Evolutionary conservation across 2,329 filamentous ascomycete genomes (phyloP), one percentile per base, ranked within the genome.

Genomic region (Anthostomella pinea): DNA sequence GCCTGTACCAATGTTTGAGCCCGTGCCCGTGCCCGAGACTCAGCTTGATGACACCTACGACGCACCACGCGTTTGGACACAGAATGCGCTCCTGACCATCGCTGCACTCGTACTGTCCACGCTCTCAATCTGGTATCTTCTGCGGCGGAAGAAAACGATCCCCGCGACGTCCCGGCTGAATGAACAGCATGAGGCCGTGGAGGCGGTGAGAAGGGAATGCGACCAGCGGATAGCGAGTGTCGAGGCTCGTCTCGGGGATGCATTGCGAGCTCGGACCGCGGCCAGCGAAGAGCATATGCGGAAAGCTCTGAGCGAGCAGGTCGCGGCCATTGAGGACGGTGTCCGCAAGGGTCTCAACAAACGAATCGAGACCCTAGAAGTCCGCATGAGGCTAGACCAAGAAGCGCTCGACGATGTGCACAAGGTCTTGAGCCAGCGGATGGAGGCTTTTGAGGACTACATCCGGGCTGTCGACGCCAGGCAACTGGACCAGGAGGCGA

Each of bases 401-500:
- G 49, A 49, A 27, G 48, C 48, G 4, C 43, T 56, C 15, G 45
- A 54, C 7, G 41, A 38, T 29, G 33, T 52, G 11, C 51, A 56
- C 33, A 27, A 43, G 6, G 41, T 43, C 5, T 34, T 54, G 10
- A 42, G 42, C 16, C 42, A 49, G 38, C 51, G 52, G 17, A 44
- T 54, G 36, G 51, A 52, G 26, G 37, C 39, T 8, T 49, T 56
- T 7, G 52, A 56, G 33, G 46, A 47, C 9, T 52, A 43, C 21
- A 47, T 56, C 17, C 38, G 35, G 31, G 46, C 46, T 8, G 46
- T 56, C 16, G 52, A 56, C 35, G 25, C 48, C 31, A 54, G 52
- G 39, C 51, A 56, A 21, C 48, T 55, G 8, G 52, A 55, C n/a
- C 47, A 53, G 36, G 52, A 55, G 34, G 52, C 52, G 10, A 44